These are phyloP conservation scores for Penicillium expansum DNA, from an alignment of 2,329 filamentous ascomycete species.

Conservation along the genomic window DNA sequence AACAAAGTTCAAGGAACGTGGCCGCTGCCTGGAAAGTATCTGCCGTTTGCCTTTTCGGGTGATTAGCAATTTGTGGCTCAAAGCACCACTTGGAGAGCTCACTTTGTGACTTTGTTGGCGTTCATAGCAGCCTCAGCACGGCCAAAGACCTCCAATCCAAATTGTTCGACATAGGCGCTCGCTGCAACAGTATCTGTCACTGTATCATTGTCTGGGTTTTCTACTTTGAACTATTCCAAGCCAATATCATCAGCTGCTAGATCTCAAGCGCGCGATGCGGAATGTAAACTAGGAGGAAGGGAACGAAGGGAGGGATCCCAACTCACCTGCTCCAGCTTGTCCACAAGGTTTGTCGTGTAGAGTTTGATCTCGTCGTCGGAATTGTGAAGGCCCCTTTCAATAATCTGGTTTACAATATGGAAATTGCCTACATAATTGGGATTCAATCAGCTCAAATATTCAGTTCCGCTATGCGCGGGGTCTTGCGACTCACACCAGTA, in stretches of 20 bases:
- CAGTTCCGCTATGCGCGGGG: constrained; percentile 5
- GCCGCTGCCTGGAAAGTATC: constrained; percentile 91
- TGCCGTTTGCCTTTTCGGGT: constrained; percentile 69
- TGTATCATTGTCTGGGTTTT: constrained; percentile 74
- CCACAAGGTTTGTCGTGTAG: constrained; percentile 83
- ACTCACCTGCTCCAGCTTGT: constrained; percentile 76
- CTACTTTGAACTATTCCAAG: constrained; percentile 60
- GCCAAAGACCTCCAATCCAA: constrained; percentile 82
- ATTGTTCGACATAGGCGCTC: constrained; percentile 91
- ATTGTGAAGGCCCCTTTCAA: constrained; percentile 74
- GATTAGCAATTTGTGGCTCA: not conserved
- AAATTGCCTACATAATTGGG: constrained; percentile 65
- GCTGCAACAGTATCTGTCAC: constrained; percentile 81
- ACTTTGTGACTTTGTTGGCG: constrained; percentile 80
- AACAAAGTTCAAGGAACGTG: constrained; percentile 84
- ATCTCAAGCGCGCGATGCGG: not conserved
- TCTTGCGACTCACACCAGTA: constrained; percentile 78
- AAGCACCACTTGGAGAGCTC: constrained; percentile 18
- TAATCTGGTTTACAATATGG: constrained; percentile 89
- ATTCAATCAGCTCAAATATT: constrained; percentile 14
- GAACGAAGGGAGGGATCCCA: not conserved
- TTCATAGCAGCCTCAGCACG: constrained; percentile 78
- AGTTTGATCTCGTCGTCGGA: constrained; percentile 71
- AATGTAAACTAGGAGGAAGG: not conserved
- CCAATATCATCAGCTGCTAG: constrained; percentile 1